Conservation (phyloP, 352 stramenopile genomes). For the Blastocystis sp. region DNA sequence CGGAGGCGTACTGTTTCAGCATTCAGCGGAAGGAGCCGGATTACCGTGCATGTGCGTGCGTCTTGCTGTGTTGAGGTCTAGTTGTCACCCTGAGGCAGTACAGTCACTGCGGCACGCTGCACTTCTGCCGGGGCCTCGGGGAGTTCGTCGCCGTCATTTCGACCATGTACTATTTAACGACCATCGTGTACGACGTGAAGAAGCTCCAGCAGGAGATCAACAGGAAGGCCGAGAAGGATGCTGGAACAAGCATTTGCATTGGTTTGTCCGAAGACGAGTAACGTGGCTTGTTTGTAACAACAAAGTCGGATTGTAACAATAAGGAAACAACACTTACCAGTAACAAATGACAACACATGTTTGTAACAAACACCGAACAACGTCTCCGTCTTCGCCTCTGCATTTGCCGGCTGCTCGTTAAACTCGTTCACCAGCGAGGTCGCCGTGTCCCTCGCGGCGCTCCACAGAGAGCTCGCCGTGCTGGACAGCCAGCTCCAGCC, state of each 20-base stretch:
- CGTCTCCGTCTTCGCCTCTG: too few relatives aligned
- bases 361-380: too few relatives aligned
- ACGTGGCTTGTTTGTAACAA: not conserved
- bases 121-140: not conserved
- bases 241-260: not conserved
- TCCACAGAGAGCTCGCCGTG: conserved; percentile 36
- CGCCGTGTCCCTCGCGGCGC: conserved; percentile 17
- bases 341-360: too few relatives aligned
- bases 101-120: not conserved
- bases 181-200: conserved; percentile 34
- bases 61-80: not conserved
- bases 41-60: not conserved
- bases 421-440: conserved; percentile 43
- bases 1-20: conserved; percentile 13
- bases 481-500: conserved; percentile 50
- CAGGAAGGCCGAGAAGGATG: not conserved
- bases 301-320: too few relatives aligned
- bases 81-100: not conserved
- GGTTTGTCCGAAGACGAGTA: not conserved
- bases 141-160: conserved; percentile 18
- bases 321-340: too few relatives aligned
- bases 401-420: not conserved
- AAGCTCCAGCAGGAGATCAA: not conserved
- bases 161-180: conserved; percentile 32
- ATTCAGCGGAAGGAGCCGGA: not conserved